A percentile compares a stretch with the other conserved stretches of the same genome.
Evolutionary conservation across 1,139 yeast species (phyloP).

Genomic region (Taiozyma onychis): DNA sequence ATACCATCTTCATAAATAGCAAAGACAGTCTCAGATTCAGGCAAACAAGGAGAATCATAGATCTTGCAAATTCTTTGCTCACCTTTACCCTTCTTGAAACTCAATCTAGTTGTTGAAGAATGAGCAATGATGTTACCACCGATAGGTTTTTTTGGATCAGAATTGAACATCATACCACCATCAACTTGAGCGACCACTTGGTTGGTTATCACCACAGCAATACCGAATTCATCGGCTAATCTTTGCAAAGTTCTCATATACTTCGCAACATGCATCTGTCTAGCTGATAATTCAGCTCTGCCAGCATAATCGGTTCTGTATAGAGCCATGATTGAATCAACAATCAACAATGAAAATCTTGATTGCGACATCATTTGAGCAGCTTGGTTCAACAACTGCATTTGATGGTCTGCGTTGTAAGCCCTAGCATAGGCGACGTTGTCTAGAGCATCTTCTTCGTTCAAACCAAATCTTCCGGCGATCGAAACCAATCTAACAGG

Average conservation of each 20-base stretch:
- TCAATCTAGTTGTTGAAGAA: slow-evolving; percentile 87
- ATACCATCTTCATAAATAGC: slow-evolving; percentile 97
- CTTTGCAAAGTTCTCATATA: slow-evolving; percentile 88
- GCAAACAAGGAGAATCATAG: slow-evolving; percentile 92
- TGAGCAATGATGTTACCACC: slow-evolving; percentile 99
- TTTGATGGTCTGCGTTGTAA: slow-evolving; percentile 93
- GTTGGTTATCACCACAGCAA: slow-evolving; percentile 96
- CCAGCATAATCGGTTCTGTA: slow-evolving; percentile 95
- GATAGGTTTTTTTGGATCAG: slow-evolving; percentile 98
- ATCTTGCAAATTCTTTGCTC: slow-evolving; percentile 92
- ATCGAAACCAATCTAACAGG: slow-evolving; percentile 87
- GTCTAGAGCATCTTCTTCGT: slow-evolving; percentile 91
- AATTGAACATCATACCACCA: slow-evolving; percentile 81
- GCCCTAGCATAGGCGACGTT: slow-evolving; percentile 98
- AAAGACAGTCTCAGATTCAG: slow-evolving; percentile 92
- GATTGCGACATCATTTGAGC: slow-evolving; percentile 97
- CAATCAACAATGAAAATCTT: slow-evolving; percentile 74
- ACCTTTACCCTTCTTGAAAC: slow-evolving; percentile 84
- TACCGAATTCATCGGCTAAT: slow-evolving; percentile 96
- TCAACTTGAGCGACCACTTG: slow-evolving; percentile 99
- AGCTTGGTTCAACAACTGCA: slow-evolving; percentile 80
- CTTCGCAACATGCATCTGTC: slow-evolving; percentile 92
- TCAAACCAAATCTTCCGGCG: slow-evolving; percentile 86
- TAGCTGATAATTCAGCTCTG: slow-evolving; percentile 91
- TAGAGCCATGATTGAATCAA: slow-evolving; percentile 94